A percentile compares a stretch with the other conserved stretches of the same genome.
Evolutionary conservation across 768 basidiomycete genomes (phyloP).

Genomic region (Phlegmacium glaucopus): DNA sequence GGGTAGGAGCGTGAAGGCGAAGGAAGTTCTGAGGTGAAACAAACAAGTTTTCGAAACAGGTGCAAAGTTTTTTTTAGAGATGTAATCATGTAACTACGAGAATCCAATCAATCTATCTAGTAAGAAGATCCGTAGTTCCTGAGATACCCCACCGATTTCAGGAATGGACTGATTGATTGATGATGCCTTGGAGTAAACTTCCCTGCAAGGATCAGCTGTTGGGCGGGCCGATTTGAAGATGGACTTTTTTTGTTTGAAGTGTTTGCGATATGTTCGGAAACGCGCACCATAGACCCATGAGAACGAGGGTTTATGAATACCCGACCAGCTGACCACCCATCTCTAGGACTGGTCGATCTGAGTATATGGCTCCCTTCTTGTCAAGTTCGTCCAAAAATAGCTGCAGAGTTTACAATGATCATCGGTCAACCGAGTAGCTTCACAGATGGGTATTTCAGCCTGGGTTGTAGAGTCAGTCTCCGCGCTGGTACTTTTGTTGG

Average conservation of each 20-base stretch:
- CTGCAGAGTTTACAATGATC: constrained; percentile 45
- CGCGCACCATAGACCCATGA: constrained; percentile 40
- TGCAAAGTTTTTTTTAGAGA: too few relatives aligned
- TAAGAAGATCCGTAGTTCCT: too few relatives aligned
- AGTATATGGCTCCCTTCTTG: constrained; percentile 43
- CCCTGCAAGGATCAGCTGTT: too few relatives aligned
- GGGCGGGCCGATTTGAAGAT: too few relatives aligned
- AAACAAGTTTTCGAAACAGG: too few relatives aligned
- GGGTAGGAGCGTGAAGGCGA: constrained; percentile 34
- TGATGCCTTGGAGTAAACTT: too few relatives aligned
- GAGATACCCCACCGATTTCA: too few relatives aligned
- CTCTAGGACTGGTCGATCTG: constrained; percentile 42
- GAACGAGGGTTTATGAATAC: constrained; percentile 43
- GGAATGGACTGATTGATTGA: too few relatives aligned
- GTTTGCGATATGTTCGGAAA: constrained; percentile 41
- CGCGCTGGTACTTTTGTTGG: not conserved
- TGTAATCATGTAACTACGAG: too few relatives aligned
- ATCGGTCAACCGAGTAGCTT: constrained; percentile 42
- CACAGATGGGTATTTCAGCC: constrained; percentile 36
- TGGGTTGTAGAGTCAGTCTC: constrained; percentile 9
- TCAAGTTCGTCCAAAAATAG: constrained; percentile 45
- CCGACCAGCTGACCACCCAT: constrained; percentile 52
- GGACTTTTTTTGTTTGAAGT: constrained; percentile 29
- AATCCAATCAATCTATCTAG: too few relatives aligned
- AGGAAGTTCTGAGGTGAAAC: too few relatives aligned